Conservation (phyloP, 805 yeast genomes). For the Peterozyma xylosa region DNA sequence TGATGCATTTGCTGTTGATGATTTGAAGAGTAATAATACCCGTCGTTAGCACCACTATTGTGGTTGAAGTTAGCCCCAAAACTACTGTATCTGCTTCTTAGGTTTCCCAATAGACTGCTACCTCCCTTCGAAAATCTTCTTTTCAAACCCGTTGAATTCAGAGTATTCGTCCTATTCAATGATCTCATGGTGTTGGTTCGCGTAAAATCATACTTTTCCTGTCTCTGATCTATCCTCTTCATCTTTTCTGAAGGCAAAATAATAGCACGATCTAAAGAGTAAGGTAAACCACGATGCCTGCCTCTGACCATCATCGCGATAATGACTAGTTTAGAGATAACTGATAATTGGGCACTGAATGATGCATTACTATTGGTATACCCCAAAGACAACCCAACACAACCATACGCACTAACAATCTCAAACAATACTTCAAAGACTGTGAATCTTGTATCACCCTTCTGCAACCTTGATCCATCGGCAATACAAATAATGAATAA, state of each 20-base stretch:
- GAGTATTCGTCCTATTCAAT: conserved; percentile 1
- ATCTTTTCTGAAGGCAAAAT: conserved; percentile 69
- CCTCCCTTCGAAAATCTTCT: neutral
- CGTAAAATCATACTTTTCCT: conserved; percentile 21
- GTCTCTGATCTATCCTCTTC: conserved; percentile 52
- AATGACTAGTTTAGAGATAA: conserved; percentile 73
- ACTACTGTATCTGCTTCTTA: conserved; percentile 5
- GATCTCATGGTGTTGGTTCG: neutral
- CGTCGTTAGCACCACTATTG: conserved; percentile 5
- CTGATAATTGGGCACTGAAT: conserved; percentile 63
- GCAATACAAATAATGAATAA: conserved; percentile 80
- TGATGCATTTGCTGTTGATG: conserved; percentile 1
- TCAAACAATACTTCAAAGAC: conserved; percentile 78
- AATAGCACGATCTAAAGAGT: conserved; percentile 88
- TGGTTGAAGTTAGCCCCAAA: conserved; percentile 5
- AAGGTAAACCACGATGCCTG: conserved; percentile 93
- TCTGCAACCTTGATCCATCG: conserved; percentile 58
- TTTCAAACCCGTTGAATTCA: conserved; percentile 3
- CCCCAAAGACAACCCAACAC: conserved; percentile 89
- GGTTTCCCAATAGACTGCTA: neutral
- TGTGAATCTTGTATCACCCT: conserved; percentile 40
- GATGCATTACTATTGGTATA: conserved; percentile 64
- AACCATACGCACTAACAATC: conserved; percentile 91
- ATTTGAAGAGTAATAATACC: neutral
- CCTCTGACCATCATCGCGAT: conserved; percentile 92